These are phyloP conservation scores for Corymbia calophylla DNA, from an alignment of 441 rosid genomes.

Conservation along the genomic window DNA sequence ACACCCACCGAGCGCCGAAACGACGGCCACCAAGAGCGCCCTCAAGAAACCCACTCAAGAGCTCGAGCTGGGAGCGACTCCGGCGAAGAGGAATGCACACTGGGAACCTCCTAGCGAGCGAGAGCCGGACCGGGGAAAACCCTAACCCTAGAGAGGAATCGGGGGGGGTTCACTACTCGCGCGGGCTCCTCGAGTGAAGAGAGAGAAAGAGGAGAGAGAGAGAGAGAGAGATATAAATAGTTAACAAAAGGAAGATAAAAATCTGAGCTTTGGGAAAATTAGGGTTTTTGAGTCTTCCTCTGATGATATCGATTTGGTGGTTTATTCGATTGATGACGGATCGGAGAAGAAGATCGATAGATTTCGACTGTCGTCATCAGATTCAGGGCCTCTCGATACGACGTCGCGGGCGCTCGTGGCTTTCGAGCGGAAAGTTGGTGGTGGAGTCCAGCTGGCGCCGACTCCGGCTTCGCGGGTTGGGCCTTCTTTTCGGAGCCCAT, in stretches of 20 bases:
- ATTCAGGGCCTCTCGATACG: background rate
- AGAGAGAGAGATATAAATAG: background rate
- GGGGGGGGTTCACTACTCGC: background rate
- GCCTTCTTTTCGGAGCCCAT: background rate
- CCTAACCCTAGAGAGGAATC: constrained; percentile 15
- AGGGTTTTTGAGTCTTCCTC: background rate
- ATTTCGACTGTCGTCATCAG: background rate
- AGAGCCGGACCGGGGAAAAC: background rate
- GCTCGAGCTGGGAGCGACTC: background rate
- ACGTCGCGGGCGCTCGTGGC: background rate
- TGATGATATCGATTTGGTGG: background rate
- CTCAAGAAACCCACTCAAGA: background rate
- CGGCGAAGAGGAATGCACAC: background rate
- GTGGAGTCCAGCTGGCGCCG: background rate
- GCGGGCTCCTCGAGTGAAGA: background rate
- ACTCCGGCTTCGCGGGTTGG: background rate
- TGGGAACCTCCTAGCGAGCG: background rate
- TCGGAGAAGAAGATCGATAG: background rate
- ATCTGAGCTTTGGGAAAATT: background rate
- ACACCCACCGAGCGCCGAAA: background rate
- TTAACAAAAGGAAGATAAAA: background rate
- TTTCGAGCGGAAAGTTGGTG: background rate
- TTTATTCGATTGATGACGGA: background rate
- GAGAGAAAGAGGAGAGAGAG: background rate
- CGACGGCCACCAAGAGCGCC: background rate